Base-by-base conservation (phyloP, 2,329 filamentous ascomycete species). In the Trichoderma semiorbis region DNA sequence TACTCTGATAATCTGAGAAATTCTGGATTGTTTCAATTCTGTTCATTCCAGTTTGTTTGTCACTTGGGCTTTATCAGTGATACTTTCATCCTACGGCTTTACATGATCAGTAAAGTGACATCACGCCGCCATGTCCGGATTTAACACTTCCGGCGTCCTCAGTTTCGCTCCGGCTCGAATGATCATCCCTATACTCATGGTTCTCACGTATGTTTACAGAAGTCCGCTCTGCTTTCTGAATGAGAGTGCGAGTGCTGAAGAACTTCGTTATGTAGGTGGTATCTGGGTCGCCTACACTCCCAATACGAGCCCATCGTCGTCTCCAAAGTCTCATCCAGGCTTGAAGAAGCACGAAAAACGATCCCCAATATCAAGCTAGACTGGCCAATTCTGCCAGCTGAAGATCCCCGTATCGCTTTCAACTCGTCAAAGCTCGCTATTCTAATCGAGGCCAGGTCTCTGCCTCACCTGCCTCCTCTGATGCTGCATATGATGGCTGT, bases 401-500 rank as follows among this genome's bases (percentile, higher is more conserved):
- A 74, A 26, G 78, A 82, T 73, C 80, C 81, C 7, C 79, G 78
- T 34, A 73, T 77, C 18, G 79, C 78, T 16, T 85, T 81, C 66
- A 86, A 88, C 75, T 80, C 81, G 64, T 84, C 81, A 71, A 88
- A 88, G 76, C 81, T 89, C 47, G 87, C 86, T 34, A 82, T 89
- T 11, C 81, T 89, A n/a, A 84, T 89, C 72, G 87, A 89, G 77
- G 84, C 84, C 77, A 84, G 87, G 1, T 76, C 84, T 1, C 80
- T 83, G 39, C 83, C 86, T 5, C 80, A 84, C 71, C 82, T 89
- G 57, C 85, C 85, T 2, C 86, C 87, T 2, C 80, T 87, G 50
- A 80, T 88, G 76, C 81, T 88, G 34, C 87, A 89, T 76, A 87
- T 88, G 80, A 87, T 87, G 74, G 81, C 84, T 3, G 85, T 88